phyloP scores from a whole-genome alignment of 2,329 filamentous ascomycete genomes.

The Xylaria arbuscula region DNA sequence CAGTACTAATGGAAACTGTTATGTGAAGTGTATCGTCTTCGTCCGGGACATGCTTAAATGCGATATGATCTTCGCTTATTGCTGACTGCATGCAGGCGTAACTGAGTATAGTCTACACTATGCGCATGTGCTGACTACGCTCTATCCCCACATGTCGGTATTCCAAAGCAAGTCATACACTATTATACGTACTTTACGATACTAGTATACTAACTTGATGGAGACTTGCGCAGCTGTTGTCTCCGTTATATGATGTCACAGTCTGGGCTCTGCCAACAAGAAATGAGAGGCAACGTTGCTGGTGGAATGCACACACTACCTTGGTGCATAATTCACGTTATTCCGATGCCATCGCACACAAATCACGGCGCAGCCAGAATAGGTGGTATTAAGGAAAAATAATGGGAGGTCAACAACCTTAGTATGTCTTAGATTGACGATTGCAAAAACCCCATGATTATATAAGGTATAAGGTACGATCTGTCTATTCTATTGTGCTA shows the following conservation, averaged over 20 bases:
- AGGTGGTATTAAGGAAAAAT: neutral
- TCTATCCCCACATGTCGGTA: conserved; percentile 17
- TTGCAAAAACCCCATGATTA: too few relatives aligned
- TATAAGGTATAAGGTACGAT: too few relatives aligned
- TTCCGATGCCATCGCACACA: neutral
- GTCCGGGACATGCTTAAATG: conserved; percentile 10
- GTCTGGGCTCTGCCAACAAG: neutral
- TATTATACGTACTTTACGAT: neutral
- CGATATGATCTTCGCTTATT: conserved; percentile 26
- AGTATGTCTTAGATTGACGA: too few relatives aligned
- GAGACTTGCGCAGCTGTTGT: conserved; percentile 1
- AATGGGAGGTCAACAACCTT: too few relatives aligned
- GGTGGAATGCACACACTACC: neutral
- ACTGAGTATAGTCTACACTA: conserved; percentile 3
- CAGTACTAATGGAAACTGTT: neutral
- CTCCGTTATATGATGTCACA: conserved; percentile 20
- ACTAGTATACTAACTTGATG: conserved; percentile 6
- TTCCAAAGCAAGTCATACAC: conserved; percentile 22
- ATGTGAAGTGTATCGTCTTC: conserved; percentile 8
- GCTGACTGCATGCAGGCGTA: conserved; percentile 30
- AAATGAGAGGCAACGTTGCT: neutral
- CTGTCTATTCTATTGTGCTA: too few relatives aligned
- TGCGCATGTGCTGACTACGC: conserved; percentile 28
- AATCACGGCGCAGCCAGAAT: neutral
- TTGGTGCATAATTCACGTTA: neutral